These are phyloP conservation scores for Exophiala sp. DNA, from an alignment of 2,329 filamentous ascomycete genomes.

Conservation along the genomic window DNA sequence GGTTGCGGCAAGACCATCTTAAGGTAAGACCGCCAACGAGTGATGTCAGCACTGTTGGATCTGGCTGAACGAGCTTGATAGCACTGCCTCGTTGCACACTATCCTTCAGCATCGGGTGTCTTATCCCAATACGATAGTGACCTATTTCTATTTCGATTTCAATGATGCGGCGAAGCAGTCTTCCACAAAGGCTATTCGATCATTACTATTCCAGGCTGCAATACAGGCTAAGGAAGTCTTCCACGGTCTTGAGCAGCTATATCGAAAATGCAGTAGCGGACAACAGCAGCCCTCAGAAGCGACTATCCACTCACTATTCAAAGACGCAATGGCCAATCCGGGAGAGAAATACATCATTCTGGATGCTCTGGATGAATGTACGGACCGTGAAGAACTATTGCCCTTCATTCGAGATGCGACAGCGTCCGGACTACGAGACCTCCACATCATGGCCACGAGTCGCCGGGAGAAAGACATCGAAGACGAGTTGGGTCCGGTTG, in stretches of 20 bases:
- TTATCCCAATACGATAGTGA: conserved; percentile 3
- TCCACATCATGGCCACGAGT: conserved; percentile 19
- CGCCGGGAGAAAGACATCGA: conserved; percentile 20
- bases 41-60: background rate
- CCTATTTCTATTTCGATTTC: conserved; percentile 28
- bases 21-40: conserved; percentile 3
- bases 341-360: conserved; percentile 17
- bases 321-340: background rate
- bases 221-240: background rate
- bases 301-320: conserved; percentile 1
- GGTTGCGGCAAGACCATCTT: conserved; percentile 21
- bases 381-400: conserved; percentile 13
- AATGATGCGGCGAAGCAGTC: conserved; percentile 19
- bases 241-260: conserved; percentile 9
- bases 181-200: conserved; percentile 15
- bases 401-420: conserved; percentile 7
- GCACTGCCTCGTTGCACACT: conserved; percentile 10
- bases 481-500: conserved; percentile 7
- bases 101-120: background rate
- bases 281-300: conserved; percentile 7
- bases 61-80: conserved; percentile 3
- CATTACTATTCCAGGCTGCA: conserved; percentile 15
- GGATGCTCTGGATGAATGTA: conserved; percentile 27
- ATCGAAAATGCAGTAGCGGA: conserved; percentile 8
- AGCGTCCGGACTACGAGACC: background rate